phyloP scores from a whole-genome alignment of 352 stramenopile genomes.

The Pythium aphanidermatum region DNA sequence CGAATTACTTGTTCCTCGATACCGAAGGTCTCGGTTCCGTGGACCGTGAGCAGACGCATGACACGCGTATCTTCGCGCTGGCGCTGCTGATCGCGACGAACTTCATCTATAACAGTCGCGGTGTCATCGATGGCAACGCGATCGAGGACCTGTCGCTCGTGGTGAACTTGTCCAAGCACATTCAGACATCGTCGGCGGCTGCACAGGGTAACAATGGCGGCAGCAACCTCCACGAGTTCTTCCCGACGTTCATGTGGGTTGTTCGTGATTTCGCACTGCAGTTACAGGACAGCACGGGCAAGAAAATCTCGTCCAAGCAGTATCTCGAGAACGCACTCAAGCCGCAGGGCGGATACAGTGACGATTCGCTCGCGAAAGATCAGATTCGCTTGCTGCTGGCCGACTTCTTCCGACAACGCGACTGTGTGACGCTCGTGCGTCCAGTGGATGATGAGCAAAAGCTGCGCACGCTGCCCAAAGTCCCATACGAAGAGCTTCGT shows the following conservation, averaged over 20 bases:
- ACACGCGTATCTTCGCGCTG: slow-evolving; percentile 88
- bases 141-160: slow-evolving; percentile 89
- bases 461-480: slow-evolving; percentile 56
- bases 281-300: slow-evolving; percentile 80
- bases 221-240: slow-evolving; percentile 72
- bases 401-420: slow-evolving; percentile 81
- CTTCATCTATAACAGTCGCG: slow-evolving; percentile 90
- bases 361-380: slow-evolving; percentile 72
- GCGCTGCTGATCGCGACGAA: slow-evolving; percentile 78
- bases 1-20: slow-evolving; percentile 81
- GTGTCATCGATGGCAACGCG: slow-evolving; percentile 86
- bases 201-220: neutral
- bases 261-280: slow-evolving; percentile 88
- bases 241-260: slow-evolving; percentile 87
- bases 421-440: slow-evolving; percentile 88
- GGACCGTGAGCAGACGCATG: slow-evolving; percentile 82
- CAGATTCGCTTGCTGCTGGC: slow-evolving; percentile 71
- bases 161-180: slow-evolving; percentile 88
- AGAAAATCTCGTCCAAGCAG: slow-evolving; percentile 83
- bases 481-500: slow-evolving; percentile 70
- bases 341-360: slow-evolving; percentile 67
- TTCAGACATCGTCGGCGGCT: slow-evolving; percentile 54
- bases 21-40: slow-evolving; percentile 84
- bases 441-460: slow-evolving; percentile 84
- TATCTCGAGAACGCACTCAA: slow-evolving; percentile 88